phyloP scores from a whole-genome alignment of 176 grass and related monocot species.

The Leersia perrieri region DNA sequence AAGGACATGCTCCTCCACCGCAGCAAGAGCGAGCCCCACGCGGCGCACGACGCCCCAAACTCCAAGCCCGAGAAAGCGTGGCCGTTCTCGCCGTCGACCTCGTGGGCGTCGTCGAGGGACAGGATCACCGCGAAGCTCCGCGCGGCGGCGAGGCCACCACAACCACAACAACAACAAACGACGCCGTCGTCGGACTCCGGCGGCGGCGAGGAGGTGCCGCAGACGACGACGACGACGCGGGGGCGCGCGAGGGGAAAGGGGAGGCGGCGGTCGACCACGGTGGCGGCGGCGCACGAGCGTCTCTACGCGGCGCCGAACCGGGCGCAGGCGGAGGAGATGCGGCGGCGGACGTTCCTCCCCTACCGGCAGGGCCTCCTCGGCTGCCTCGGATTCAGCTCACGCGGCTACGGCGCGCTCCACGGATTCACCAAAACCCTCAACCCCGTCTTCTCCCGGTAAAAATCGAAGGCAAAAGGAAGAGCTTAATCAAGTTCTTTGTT shows the following conservation, averaged over 20 bases:
- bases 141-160: background rate
- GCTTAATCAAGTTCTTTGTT: background rate
- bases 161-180: background rate
- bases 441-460: conserved; percentile 86
- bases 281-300: conserved; percentile 78
- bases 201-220: background rate
- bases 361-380: conserved; percentile 89
- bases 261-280: conserved; percentile 22
- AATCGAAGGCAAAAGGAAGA: background rate
- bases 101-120: conserved; percentile 53
- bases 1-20: conserved; percentile 94
- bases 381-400: conserved; percentile 88
- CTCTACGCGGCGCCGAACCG: conserved; percentile 83
- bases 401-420: conserved; percentile 79
- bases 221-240: conserved; percentile 11
- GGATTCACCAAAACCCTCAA: conserved; percentile 78
- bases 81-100: conserved; percentile 61
- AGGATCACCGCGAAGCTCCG: conserved; percentile 42
- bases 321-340: conserved; percentile 86
- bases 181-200: background rate
- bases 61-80: conserved; percentile 60
- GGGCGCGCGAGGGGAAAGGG: background rate
- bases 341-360: conserved; percentile 91
- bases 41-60: conserved; percentile 26
- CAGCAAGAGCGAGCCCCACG: conserved; percentile 78